Conservation (phyloP, 352 stramenopile genomes). For the Phytophthora melonis region DNA sequence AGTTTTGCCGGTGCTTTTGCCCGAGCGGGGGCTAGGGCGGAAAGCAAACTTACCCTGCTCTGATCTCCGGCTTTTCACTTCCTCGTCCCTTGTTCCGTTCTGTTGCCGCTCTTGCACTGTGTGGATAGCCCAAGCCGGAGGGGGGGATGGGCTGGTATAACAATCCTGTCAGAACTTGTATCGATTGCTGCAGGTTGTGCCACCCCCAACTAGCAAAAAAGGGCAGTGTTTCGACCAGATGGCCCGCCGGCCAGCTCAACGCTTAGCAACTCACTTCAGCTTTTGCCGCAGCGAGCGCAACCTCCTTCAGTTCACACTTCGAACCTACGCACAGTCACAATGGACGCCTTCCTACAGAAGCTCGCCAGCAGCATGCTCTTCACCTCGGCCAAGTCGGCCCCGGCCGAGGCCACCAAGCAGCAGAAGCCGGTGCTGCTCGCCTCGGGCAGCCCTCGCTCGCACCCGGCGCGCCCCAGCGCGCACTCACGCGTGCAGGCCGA, state of each 20-base stretch:
- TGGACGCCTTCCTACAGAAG: conserved; percentile 60
- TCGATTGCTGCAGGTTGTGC: conserved; percentile 14
- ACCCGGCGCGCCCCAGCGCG: conserved; percentile 43
- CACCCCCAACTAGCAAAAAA: conserved; percentile 38
- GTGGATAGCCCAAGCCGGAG: conserved; percentile 31
- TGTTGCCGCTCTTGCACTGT: conserved; percentile 23
- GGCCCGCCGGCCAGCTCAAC: not conserved
- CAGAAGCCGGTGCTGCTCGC: conserved; percentile 35
- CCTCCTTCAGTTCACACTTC: not conserved
- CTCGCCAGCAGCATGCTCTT: conserved; percentile 46
- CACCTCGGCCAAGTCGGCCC: conserved; percentile 34
- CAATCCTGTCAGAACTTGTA: conserved; percentile 33
- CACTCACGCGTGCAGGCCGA: conserved; percentile 60
- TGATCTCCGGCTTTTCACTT: conserved; percentile 19
- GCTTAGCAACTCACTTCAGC: conserved; percentile 41
- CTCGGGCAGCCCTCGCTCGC: conserved; percentile 23
- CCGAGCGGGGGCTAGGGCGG: conserved; percentile 20
- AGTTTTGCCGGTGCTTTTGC: not conserved
- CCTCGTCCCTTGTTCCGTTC: conserved; percentile 22
- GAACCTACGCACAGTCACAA: conserved; percentile 18
- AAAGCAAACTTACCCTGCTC: conserved; percentile 16
- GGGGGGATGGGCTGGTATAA: conserved; percentile 32
- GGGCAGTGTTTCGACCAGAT: conserved; percentile 7
- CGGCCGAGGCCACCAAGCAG: conserved; percentile 31
- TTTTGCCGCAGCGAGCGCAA: conserved; percentile 49